phyloP scores from a whole-genome alignment of 306 rosid species.

The Rosa rugosa region DNA sequence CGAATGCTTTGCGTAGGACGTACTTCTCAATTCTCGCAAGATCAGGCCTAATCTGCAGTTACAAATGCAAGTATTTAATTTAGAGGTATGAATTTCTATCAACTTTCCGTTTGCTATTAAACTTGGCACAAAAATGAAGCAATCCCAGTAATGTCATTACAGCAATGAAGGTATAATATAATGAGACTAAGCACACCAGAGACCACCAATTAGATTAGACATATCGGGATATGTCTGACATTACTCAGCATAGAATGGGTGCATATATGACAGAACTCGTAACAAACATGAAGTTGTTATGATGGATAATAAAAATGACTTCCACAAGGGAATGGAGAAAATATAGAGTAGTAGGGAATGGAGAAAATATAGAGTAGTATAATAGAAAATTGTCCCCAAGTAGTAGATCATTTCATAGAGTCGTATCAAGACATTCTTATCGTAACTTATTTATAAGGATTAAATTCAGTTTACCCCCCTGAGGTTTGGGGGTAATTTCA shows the following conservation, averaged over 20 bases:
- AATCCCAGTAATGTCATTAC: neutral
- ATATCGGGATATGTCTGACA: neutral
- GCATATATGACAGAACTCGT: neutral
- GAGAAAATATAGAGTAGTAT: neutral
- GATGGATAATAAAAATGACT: neutral
- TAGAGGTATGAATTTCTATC: too few relatives aligned
- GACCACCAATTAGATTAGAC: neutral
- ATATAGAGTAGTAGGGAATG: neutral
- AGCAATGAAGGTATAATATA: neutral
- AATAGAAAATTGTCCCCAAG: neutral
- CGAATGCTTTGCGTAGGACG: slow-evolving; percentile 92
- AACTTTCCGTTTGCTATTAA: too few relatives aligned
- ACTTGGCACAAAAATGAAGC: neutral
- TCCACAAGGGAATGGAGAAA: neutral
- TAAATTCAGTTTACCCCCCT: too few relatives aligned
- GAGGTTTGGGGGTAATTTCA: too few relatives aligned
- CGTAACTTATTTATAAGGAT: too few relatives aligned
- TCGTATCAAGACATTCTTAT: too few relatives aligned
- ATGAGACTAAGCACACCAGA: neutral
- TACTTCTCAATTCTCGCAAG: slow-evolving; percentile 93
- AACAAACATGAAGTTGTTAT: neutral
- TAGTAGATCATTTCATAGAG: too few relatives aligned
- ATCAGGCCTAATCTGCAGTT: slow-evolving; percentile 71
- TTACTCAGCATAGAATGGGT: neutral
- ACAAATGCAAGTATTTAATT: neutral